These are phyloP conservation scores for Pleodorina starrii DNA, from an alignment of 139 green algal genomes.

Conservation along the genomic window DNA sequence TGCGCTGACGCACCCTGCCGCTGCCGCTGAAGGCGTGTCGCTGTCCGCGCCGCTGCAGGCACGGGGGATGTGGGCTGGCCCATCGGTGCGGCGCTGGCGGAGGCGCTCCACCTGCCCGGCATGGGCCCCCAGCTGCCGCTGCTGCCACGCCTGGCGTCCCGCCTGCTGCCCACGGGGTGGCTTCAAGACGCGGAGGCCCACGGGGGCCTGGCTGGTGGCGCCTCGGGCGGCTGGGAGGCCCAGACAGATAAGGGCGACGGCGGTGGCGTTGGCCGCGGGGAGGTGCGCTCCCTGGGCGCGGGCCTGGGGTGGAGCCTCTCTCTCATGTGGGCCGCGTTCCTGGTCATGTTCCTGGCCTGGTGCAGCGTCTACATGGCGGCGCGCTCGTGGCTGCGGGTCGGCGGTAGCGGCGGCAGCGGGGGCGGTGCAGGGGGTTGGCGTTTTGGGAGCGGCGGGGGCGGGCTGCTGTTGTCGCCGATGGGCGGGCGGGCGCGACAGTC, in stretches of 20 bases:
- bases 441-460: not conserved
- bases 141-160: not conserved
- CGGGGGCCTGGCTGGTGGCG: not conserved
- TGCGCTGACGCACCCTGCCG: not conserved
- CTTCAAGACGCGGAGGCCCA: too few species aligned
- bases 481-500: not conserved
- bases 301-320: not conserved
- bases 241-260: not conserved
- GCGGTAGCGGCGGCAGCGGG: not conserved
- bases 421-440: not conserved
- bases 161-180: not conserved
- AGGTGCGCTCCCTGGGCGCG: not conserved
- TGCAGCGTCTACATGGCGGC: not conserved
- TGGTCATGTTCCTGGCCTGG: constrained; percentile 11
- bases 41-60: constrained; percentile 40
- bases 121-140: constrained; percentile 43
- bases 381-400: not conserved
- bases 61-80: constrained; percentile 79
- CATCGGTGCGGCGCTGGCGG: constrained; percentile 83
- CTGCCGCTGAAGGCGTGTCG: not conserved
- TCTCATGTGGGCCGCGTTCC: constrained; percentile 25
- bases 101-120: constrained; percentile 66
- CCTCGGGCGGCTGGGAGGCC: not conserved
- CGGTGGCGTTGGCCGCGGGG: not conserved
- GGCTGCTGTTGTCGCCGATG: not conserved